These are phyloP conservation scores for Colletotrichum lindemuthianum DNA, from an alignment of 2,329 filamentous ascomycete species.

Conservation along the genomic window DNA sequence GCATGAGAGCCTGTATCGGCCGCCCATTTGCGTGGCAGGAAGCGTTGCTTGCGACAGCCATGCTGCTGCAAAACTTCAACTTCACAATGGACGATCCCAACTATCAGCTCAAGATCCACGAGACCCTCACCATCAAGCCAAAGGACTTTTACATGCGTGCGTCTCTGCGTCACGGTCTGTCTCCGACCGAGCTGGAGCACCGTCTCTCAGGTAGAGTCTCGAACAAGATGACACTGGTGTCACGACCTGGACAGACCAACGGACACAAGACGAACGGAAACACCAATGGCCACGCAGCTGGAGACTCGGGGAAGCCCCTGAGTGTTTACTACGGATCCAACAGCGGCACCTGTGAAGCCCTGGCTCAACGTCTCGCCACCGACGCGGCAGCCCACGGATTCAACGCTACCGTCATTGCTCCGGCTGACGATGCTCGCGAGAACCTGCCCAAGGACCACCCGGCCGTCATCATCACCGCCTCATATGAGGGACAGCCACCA, in stretches of 20 bases:
- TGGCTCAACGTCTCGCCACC: constrained; percentile 68
- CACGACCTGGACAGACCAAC: constrained; percentile 18
- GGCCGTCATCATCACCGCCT: constrained; percentile 71
- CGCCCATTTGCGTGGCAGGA: constrained; percentile 66
- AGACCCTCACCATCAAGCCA: constrained; percentile 69
- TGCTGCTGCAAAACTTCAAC: constrained; percentile 75
- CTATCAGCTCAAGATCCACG: constrained; percentile 63
- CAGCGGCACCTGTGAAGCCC: constrained; percentile 73
- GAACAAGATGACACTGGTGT: constrained; percentile 13
- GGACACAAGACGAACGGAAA: constrained; percentile 4
- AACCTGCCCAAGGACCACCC: constrained; percentile 66
- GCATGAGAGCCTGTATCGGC: constrained; percentile 62
- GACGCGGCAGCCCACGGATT: constrained; percentile 67
- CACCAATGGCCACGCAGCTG: constrained; percentile 16
- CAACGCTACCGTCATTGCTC: constrained; percentile 57
- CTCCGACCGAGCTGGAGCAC: constrained; percentile 55
- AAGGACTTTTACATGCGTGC: constrained; percentile 69
- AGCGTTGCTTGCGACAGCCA: constrained; percentile 55
- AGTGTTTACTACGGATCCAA: constrained; percentile 76
- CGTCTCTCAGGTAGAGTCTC: constrained; percentile 49
- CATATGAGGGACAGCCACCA: constrained; percentile 76
- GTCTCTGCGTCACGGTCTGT: constrained; percentile 55
- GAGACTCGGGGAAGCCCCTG: constrained; percentile 50
- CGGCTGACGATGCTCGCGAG: constrained; percentile 66
- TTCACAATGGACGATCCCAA: constrained; percentile 67